These are phyloP conservation scores for Kurtzmaniella quercitrusa DNA, from an alignment of 1,139 yeast species.

Conservation along the genomic window DNA sequence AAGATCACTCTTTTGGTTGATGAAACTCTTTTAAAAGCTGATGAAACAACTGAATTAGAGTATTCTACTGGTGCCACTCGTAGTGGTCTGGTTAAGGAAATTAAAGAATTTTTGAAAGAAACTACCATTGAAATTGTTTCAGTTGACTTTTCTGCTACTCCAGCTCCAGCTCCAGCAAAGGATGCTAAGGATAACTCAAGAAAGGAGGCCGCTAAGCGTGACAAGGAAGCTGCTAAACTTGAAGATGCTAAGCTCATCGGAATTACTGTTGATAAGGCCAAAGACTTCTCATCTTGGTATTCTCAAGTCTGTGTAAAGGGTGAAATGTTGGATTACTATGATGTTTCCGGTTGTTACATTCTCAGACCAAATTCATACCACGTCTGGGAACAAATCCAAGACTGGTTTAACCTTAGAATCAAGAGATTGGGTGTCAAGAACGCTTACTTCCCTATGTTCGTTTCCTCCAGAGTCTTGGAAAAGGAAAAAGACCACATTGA, in stretches of 20 bases:
- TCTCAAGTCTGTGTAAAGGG: constrained; percentile 93
- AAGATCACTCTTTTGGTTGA: constrained; percentile 70
- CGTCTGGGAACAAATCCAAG: constrained; percentile 93
- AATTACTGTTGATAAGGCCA: constrained; percentile 87
- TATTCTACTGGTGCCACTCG: constrained; percentile 54
- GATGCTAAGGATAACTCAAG: constrained; percentile 24
- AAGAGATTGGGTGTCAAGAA: constrained; percentile 88
- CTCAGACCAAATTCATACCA: constrained; percentile 93
- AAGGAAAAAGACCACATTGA: constrained; percentile 98
- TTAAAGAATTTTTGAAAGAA: constrained; percentile 50
- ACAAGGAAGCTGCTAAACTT: constrained; percentile 50
- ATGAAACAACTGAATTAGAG: constrained; percentile 43
- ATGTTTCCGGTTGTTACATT: constrained; percentile 97
- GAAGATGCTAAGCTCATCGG: constrained; percentile 94
- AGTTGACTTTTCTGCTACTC: constrained; percentile 57
- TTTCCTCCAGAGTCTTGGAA: constrained; percentile 85
- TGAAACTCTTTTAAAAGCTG: constrained; percentile 40
- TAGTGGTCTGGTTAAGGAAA: constrained; percentile 52
- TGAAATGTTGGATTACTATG: constrained; percentile 97
- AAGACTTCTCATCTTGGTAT: constrained; percentile 96
- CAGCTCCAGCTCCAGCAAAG: constrained; percentile 34
- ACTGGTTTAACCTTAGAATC: constrained; percentile 76
- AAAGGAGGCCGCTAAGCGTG: constrained; percentile 26
- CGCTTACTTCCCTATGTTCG: constrained; percentile 98
- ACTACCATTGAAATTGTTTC: constrained; percentile 52